Conservation (phyloP, 441 rosid genomes). For the Populus hybrid region DNA sequence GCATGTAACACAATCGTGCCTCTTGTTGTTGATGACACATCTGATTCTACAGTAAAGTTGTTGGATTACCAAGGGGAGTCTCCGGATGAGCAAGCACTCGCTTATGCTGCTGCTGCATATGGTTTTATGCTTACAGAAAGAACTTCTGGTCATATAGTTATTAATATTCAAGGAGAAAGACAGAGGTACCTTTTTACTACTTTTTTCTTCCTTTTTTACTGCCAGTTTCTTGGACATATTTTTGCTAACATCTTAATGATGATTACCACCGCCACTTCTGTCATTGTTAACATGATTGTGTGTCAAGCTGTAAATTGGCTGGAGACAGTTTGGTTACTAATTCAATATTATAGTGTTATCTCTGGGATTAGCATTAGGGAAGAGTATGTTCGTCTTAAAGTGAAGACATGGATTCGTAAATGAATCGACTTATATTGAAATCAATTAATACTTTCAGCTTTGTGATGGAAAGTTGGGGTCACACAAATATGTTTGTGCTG, state of each 20-base stretch:
- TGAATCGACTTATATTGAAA: neutral
- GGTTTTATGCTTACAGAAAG: constrained; percentile 94
- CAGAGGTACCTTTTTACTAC: constrained; percentile 56
- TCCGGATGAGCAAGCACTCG: constrained; percentile 98
- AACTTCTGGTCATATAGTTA: constrained; percentile 91
- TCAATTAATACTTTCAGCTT: neutral
- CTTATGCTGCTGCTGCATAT: constrained; percentile 96
- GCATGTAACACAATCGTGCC: constrained; percentile 98
- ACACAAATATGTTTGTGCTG: neutral
- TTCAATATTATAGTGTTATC: neutral
- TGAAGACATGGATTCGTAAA: neutral
- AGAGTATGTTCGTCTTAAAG: neutral
- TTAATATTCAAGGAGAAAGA: constrained; percentile 82
- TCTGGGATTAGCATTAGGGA: neutral
- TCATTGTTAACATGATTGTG: neutral
- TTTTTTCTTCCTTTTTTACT: constrained; percentile 10
- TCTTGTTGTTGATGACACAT: constrained; percentile 48
- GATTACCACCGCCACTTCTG: neutral
- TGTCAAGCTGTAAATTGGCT: neutral
- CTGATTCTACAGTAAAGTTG: constrained; percentile 65
- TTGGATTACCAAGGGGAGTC: constrained; percentile 99
- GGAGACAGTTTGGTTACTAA: neutral
- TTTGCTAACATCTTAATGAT: neutral
- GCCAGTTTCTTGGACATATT: neutral
- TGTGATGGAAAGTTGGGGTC: neutral